phyloP scores from a whole-genome alignment of 495 filamentous ascomycete species.

The Aspergillus cavernicola region DNA sequence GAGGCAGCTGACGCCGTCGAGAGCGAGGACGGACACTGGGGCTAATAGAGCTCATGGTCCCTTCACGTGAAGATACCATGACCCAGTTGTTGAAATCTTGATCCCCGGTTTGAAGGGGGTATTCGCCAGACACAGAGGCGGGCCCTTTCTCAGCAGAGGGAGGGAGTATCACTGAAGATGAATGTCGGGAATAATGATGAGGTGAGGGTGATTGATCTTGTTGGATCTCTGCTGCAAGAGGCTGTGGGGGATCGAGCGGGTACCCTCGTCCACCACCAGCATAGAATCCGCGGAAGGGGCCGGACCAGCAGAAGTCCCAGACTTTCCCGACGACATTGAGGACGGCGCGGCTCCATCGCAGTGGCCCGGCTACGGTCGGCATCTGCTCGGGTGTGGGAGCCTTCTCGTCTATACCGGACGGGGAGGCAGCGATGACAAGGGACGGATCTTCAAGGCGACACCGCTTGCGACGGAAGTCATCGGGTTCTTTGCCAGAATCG shows the following conservation, averaged over 20 bases:
- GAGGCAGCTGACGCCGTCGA: slow-evolving; percentile 2
- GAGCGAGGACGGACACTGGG: neutral
- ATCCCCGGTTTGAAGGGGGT: slow-evolving; percentile 24
- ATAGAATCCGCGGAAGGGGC: slow-evolving; percentile 77
- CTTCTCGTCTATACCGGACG: slow-evolving; percentile 17
- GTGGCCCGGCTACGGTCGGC: slow-evolving; percentile 19
- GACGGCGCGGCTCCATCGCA: slow-evolving; percentile 45
- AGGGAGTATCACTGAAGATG: neutral
- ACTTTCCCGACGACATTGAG: slow-evolving; percentile 69
- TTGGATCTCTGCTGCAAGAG: neutral
- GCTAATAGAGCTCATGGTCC: slow-evolving; percentile 4
- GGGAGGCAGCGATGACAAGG: slow-evolving; percentile 17
- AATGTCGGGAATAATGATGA: neutral
- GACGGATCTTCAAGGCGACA: slow-evolving; percentile 35
- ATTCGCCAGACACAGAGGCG: slow-evolving; percentile 26
- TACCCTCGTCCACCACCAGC: slow-evolving; percentile 78
- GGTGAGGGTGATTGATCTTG: neutral
- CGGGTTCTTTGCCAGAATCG: slow-evolving; percentile 23
- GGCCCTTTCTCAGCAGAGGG: slow-evolving; percentile 23
- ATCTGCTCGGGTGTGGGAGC: slow-evolving; percentile 18
- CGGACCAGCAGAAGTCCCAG: slow-evolving; percentile 73
- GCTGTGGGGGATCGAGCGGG: slow-evolving; percentile 33
- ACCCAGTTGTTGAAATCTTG: slow-evolving; percentile 68
- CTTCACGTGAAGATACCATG: slow-evolving; percentile 51
- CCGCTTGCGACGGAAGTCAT: slow-evolving; percentile 36